Evolutionary conservation across 108 stramenopile genomes (phyloP).

Genomic region (Tribonema minus): DNA sequence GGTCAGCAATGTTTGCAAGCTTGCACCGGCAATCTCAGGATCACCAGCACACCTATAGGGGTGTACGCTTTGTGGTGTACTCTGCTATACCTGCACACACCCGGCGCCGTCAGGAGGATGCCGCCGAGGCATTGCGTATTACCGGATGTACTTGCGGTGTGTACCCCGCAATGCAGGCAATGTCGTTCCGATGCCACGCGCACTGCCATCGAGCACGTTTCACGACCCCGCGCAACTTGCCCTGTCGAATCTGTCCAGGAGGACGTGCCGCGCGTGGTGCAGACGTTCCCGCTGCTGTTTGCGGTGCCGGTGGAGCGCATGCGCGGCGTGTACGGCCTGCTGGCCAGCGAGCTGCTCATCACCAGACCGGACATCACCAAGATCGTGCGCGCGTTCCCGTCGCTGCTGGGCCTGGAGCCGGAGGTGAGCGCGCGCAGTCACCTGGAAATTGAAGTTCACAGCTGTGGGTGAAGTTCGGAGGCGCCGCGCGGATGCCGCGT

Average conservation of each 20-base stretch:
- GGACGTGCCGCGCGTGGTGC: constrained; percentile 40
- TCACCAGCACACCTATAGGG: too few species aligned
- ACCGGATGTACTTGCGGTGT: too few species aligned
- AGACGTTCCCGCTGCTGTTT: constrained; percentile 44
- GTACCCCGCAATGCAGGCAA: too few species aligned
- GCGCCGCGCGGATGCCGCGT: too few species aligned
- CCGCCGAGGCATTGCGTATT: too few species aligned
- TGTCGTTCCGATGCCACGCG: too few species aligned
- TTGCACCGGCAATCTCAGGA: too few species aligned
- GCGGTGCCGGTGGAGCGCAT: constrained; percentile 14
- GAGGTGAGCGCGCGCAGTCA: not conserved
- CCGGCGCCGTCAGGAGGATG: too few species aligned
- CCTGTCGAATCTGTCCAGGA: constrained; percentile 3
- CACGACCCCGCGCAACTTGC: too few species aligned
- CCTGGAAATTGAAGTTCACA: not conserved
- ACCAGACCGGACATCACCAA: constrained; percentile 22
- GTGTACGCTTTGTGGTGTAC: too few species aligned
- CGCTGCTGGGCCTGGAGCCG: constrained; percentile 41
- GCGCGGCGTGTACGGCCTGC: constrained; percentile 19
- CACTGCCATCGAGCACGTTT: too few species aligned
- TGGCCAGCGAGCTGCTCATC: constrained; percentile 22
- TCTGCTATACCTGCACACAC: not conserved
- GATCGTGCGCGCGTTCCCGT: constrained; percentile 42
- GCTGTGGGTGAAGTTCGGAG: not conserved
- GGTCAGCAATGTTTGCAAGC: too few species aligned